phyloP scores from a whole-genome alignment of 176 grass and related monocot species.

The Pharus latifolius region DNA sequence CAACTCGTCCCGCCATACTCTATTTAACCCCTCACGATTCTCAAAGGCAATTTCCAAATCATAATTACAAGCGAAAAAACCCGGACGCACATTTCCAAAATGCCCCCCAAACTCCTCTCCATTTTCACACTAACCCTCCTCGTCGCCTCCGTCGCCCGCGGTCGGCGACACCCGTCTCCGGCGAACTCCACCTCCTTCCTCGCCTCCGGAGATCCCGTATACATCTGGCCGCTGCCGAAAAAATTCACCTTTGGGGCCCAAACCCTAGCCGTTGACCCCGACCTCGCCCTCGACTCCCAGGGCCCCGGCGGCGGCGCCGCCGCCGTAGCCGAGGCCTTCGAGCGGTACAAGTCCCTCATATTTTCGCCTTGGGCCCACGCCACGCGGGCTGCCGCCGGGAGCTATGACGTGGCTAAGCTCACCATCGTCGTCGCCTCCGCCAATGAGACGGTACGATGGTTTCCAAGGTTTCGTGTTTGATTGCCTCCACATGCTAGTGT shows the following conservation, averaged over 20 bases:
- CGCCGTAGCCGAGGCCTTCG: constrained; percentile 56
- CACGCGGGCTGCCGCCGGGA: not conserved
- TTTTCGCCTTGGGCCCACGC: constrained; percentile 62
- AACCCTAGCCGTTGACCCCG: constrained; percentile 55
- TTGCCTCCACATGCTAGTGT: not conserved
- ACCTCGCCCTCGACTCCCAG: constrained; percentile 44
- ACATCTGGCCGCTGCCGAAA: constrained; percentile 86
- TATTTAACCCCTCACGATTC: not conserved
- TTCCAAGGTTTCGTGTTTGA: not conserved
- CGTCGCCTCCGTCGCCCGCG: constrained; percentile 11
- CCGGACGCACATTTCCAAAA: not conserved
- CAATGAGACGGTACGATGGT: constrained; percentile 55
- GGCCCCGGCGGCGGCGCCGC: constrained; percentile 21
- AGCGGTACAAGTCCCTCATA: constrained; percentile 45
- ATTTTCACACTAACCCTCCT: constrained; percentile 1
- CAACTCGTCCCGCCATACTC: not conserved
- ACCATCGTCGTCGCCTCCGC: constrained; percentile 64
- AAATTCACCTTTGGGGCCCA: constrained; percentile 29
- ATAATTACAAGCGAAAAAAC: not conserved
- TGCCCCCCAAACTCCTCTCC: constrained; percentile 26
- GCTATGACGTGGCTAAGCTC: constrained; percentile 45
- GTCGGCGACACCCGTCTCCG: constrained; percentile 7
- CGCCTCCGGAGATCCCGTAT: constrained; percentile 12
- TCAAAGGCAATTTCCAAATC: not conserved
- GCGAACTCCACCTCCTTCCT: constrained; percentile 5